Evolutionary conservation across 345 rosid genomes (phyloP).

Genomic region (Eucalyptus erythrocorys): DNA sequence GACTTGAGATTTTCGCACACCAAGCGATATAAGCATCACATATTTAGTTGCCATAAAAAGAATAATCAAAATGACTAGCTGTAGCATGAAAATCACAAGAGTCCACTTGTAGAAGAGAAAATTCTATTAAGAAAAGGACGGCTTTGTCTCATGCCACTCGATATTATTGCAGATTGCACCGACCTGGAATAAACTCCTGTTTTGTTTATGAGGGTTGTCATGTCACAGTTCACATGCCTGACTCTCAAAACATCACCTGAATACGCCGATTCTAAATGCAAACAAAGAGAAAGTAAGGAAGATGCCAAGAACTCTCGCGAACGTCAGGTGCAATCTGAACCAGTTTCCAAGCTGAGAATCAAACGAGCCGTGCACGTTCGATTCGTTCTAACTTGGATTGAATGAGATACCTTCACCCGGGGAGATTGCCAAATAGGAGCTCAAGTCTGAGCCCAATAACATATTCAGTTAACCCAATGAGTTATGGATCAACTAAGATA

Average conservation of each 20-base stretch:
- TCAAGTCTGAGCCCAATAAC: too few relatives aligned
- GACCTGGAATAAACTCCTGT: not conserved
- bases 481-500: too few relatives aligned
- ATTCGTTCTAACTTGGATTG: not conserved
- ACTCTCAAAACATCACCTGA: not conserved
- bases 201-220: not conserved
- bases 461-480: too few relatives aligned
- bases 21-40: not conserved
- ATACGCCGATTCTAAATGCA: not conserved
- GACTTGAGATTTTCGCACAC: not conserved
- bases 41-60: not conserved
- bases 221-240: not conserved
- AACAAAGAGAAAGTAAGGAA: not conserved
- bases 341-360: not conserved
- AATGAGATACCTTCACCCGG: too few relatives aligned
- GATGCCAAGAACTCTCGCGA: not conserved
- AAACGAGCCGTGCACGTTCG: not conserved
- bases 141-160: not conserved
- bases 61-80: not conserved
- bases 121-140: not conserved
- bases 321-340: not conserved
- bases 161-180: not conserved
- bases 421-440: too few relatives aligned
- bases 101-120: not conserved
- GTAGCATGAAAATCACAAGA: not conserved